These are phyloP conservation scores for Sphagnum fallax DNA, from an alignment of 228 moss, liverwort and hornwort species.

Conservation along the genomic window DNA sequence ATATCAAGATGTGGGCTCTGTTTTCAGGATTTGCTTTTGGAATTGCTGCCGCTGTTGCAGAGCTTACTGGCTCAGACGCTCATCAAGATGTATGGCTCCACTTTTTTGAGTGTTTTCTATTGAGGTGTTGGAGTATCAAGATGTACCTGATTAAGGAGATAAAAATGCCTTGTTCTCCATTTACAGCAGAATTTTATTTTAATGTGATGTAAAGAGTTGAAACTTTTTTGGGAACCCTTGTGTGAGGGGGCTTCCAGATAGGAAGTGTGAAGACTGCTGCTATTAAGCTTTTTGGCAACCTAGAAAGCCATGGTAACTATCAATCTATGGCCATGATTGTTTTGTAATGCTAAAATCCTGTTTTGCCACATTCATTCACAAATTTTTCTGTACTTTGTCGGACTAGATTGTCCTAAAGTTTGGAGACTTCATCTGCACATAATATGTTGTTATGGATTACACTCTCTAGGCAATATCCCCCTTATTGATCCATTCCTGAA, in stretches of 20 bases:
- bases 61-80: conserved; percentile 23
- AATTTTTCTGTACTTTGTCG: neutral
- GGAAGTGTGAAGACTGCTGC: conserved; percentile 17
- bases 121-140: too few relatives aligned
- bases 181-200: neutral
- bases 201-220: neutral
- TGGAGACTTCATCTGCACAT: neutral
- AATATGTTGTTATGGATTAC: neutral
- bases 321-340: neutral
- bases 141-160: neutral
- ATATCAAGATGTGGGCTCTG: neutral
- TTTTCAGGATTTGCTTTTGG: conserved; percentile 28
- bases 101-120: neutral
- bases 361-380: neutral
- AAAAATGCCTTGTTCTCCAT: neutral
- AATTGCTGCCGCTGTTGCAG: conserved; percentile 27
- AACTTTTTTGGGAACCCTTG: neutral
- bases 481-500: too few relatives aligned
- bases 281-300: conserved; percentile 25
- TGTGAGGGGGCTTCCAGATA: conserved; percentile 9
- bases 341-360: too few relatives aligned
- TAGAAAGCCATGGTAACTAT: conserved; percentile 24
- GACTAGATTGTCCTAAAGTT: neutral
- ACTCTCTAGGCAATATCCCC: neutral
- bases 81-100: conserved; percentile 14